Evolutionary conservation across 495 filamentous ascomycete species (phyloP).

Genomic region (Penicillium tannophilum): DNA sequence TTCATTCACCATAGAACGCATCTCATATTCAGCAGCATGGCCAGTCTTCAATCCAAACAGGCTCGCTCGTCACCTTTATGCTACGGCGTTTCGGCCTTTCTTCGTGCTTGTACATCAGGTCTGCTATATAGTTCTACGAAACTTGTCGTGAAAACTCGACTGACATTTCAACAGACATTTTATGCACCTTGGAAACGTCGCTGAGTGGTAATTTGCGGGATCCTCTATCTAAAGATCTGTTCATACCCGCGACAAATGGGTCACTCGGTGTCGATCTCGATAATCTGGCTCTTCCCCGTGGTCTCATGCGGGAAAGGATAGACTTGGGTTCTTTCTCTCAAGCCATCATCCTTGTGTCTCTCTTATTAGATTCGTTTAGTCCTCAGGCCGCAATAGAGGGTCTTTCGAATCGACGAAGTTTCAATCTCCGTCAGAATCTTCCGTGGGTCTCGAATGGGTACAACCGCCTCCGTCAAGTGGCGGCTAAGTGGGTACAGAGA

Average conservation of each 20-base stretch:
- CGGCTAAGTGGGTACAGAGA: slow-evolving; percentile 32
- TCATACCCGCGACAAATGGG: slow-evolving; percentile 31
- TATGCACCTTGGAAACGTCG: slow-evolving; percentile 35
- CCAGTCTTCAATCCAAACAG: slow-evolving; percentile 38
- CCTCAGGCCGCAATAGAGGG: slow-evolving; percentile 9
- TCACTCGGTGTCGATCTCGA: slow-evolving; percentile 36
- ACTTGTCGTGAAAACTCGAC: background rate
- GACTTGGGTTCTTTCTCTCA: slow-evolving; percentile 29
- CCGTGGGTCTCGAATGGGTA: slow-evolving; percentile 41
- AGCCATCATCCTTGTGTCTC: slow-evolving; percentile 25
- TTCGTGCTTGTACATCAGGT: slow-evolving; percentile 43
- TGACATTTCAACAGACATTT: slow-evolving; percentile 38
- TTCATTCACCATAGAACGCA: slow-evolving; percentile 33
- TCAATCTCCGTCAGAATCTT: slow-evolving; percentile 34
- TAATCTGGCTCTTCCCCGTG: slow-evolving; percentile 34
- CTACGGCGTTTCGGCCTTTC: slow-evolving; percentile 34
- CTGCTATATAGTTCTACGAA: slow-evolving; percentile 14
- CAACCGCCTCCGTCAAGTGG: slow-evolving; percentile 37
- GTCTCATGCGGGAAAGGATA: slow-evolving; percentile 28
- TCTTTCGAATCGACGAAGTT: slow-evolving; percentile 12
- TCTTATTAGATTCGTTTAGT: slow-evolving; percentile 38
- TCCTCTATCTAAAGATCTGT: slow-evolving; percentile 16
- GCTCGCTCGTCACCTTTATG: slow-evolving; percentile 31
- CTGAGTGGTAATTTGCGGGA: slow-evolving; percentile 9
- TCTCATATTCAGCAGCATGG: slow-evolving; percentile 35